Base-by-base conservation (phyloP, 192 early-diverging fungal genomes). In the Backusella macrospora region DNA sequence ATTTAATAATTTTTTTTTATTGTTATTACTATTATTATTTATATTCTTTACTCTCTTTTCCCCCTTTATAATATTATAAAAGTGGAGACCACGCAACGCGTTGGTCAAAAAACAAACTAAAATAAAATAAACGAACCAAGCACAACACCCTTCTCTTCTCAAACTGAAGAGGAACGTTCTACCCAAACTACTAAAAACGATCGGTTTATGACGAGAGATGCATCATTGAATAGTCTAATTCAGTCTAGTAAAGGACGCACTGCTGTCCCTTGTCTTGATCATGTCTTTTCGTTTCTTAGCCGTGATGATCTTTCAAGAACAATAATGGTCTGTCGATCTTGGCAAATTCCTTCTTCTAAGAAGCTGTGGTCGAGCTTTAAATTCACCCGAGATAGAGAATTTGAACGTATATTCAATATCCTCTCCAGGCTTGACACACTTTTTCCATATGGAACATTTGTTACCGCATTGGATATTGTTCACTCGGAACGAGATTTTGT, bases 401-500 rank as follows among this genome's bases (percentile, higher is more conserved):
- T 75, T 62, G 78, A 79, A 38, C 73, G 73, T 47, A 65, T 71
- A 29, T 79, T 79, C 49, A 47, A 63, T 23, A 67, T 75, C 14
- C 65, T 79, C 13, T 66, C 78, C 34, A 68, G 69, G 18, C 66
- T 62, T 37, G 72, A 65, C 69, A 69, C 73, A 6, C 39, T 43
- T 8, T 39, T 42, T n/a, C 70, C 69, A 15, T 75, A 79, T 52
- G 68, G 68, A 18, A 46, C 62, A 4, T 68, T 67, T 45, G 73
- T 79, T 46, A 66, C 49, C 4, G 70, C 70, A 42, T 40, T 79
- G 26, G 70, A 75, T 18, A 62, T 79, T 16, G 43, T 71, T 43
- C 78, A 79, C 26, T 70, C 78, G 3, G 78, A 79, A 26, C 43
- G 73, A 64, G 78, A 79, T 39, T 69, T 75, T 4, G 8, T 37